Conservation (phyloP, 306 rosid species). For the Vigna hirtella region DNA sequence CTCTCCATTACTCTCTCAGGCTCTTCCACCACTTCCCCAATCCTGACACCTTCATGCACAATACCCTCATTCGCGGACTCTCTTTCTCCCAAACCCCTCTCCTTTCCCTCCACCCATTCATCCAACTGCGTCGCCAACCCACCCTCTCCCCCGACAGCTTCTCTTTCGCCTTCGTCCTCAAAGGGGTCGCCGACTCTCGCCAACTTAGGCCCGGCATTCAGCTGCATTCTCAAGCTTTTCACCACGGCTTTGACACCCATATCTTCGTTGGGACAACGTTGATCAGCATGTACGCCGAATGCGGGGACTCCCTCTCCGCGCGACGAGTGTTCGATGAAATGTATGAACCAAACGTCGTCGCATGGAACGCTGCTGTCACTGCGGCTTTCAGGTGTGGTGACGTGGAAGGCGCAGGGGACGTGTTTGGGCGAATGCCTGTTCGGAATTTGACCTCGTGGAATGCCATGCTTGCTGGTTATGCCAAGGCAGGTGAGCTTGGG, state of each 20-base stretch:
- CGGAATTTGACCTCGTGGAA: slow-evolving; percentile 85
- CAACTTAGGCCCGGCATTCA: slow-evolving; percentile 56
- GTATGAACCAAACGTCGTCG: slow-evolving; percentile 72
- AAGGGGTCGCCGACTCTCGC: slow-evolving; percentile 67
- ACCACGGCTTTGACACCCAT: slow-evolving; percentile 62
- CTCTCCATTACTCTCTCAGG: slow-evolving; percentile 64
- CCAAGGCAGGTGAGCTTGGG: slow-evolving; percentile 74
- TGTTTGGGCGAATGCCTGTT: slow-evolving; percentile 67
- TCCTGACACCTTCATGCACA: slow-evolving; percentile 92
- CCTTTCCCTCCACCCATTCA: slow-evolving; percentile 57
- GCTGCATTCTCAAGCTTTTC: slow-evolving; percentile 63
- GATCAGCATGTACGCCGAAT: slow-evolving; percentile 74
- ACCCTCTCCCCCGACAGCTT: slow-evolving; percentile 65
- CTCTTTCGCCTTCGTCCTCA: slow-evolving; percentile 77
- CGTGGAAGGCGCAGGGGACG: slow-evolving; percentile 45
- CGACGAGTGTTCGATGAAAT: slow-evolving; percentile 75
- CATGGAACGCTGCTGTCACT: slow-evolving; percentile 78
- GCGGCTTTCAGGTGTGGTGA: slow-evolving; percentile 77
- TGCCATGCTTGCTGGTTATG: slow-evolving; percentile 72
- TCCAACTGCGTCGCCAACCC: slow-evolving; percentile 60
- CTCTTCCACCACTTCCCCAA: slow-evolving; percentile 61
- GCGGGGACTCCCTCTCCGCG: slow-evolving; percentile 55
- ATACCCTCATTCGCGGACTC: slow-evolving; percentile 76
- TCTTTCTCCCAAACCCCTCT: slow-evolving; percentile 61
- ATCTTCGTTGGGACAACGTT: slow-evolving; percentile 75